A percentile compares a stretch with the other conserved stretches of the same genome.
These are phyloP conservation scores for Magnolia sinica DNA, from an alignment of 164 flowering plant genomes.

Conservation along the genomic window DNA sequence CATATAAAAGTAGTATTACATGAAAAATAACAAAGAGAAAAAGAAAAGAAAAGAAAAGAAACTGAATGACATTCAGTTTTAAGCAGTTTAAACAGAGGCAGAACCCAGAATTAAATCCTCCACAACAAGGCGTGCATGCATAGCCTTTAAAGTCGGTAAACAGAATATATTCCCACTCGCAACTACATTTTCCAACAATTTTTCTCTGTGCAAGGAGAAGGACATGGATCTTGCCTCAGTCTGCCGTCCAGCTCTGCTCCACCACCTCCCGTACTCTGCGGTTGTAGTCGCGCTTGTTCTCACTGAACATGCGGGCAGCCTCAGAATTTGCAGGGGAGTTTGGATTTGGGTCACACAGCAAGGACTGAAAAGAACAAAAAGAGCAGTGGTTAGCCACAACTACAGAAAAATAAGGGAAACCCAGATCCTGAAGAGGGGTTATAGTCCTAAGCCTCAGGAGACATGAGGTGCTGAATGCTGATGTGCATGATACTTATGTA, in stretches of 20 bases:
- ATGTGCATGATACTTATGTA: too few species aligned
- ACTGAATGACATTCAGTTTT: not conserved
- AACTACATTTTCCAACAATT: not conserved
- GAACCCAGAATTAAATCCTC: constrained; percentile 8
- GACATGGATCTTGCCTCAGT: constrained; percentile 22
- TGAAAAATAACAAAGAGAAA: not conserved
- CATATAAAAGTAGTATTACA: not conserved
- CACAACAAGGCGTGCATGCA: not conserved
- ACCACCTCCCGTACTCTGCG: constrained; percentile 72
- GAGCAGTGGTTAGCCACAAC: not conserved
- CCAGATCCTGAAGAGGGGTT: too few species aligned
- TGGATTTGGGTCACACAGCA: constrained; percentile 82
- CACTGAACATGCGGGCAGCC: constrained; percentile 80
- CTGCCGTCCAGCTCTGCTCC: constrained; percentile 92
- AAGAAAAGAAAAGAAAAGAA: not conserved
- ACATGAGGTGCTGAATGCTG: too few species aligned
- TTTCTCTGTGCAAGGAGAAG: not conserved
- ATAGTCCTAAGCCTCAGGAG: too few species aligned
- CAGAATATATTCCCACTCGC: not conserved
- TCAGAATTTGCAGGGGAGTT: constrained; percentile 86
- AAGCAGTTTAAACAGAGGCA: not conserved
- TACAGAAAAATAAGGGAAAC: too few species aligned
- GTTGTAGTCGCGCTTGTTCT: constrained; percentile 77
- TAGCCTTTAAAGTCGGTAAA: not conserved
- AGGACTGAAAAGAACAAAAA: constrained; percentile 40